Evolutionary conservation across 2,329 filamentous ascomycete genomes (phyloP), one percentile per base, ranked within the genome.

Genomic region (Stachybotrys elegans): DNA sequence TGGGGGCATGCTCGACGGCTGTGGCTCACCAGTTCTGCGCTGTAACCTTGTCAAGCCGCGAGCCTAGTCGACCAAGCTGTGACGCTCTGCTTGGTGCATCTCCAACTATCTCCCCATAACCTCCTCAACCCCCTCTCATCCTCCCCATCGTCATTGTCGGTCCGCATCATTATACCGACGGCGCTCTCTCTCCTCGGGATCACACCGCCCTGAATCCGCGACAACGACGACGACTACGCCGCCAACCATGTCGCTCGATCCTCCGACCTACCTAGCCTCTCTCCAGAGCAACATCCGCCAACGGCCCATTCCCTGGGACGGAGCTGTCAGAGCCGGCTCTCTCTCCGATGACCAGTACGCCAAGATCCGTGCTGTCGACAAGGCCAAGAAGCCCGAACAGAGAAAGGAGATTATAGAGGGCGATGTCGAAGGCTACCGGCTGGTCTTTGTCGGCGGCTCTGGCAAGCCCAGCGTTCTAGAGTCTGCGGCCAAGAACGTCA

Each of bases 231-330:
- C 49, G 46, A n/a, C n/a, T n/a, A n/a, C n/a, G n/a, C n/a, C 53
- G 49, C 49, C 50, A 58, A 60, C 43, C 56, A 96, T 96, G 91
- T 92, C 90, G 64, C 81, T 95, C 67, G 90, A 96, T 64, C 86
- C 89, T 56, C 91, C 91, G 47, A 87, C 88, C 47, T 96, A 96
- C 68, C 82, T 82, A 46, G 71, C 72, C 62, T 92, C 89, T 55
- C 79, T 96, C 56, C 91, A 95, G 74, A 94, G 88, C 80, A 97
- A 97, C 76, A 95, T 97, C 66, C 88, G 93, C 62, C 86, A 88
- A 62, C 83, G 93, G 55, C 91, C 91, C 53, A 95, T 98, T 69
- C 91, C 92, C 46, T 98, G 93, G 93, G 92, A 97, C 69, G 92
- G 92, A 58, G 91, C 92, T 58, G 89, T 95, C 54, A 83, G 93